Base-by-base conservation (phyloP, 768 basidiomycete genomes). In the Lenzites betulinus region DNA sequence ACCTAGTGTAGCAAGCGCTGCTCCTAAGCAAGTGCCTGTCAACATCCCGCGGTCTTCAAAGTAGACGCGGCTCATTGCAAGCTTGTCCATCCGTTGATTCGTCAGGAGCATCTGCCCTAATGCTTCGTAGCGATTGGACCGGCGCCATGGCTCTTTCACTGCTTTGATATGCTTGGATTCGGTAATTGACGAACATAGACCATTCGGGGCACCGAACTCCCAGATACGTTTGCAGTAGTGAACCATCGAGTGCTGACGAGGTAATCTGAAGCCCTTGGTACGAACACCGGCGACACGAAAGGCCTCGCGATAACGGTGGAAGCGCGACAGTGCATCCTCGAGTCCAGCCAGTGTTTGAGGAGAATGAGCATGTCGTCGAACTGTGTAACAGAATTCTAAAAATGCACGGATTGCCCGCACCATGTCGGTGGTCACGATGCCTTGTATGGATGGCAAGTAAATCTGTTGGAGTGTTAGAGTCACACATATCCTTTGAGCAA, bases 181-280 rank as follows among this genome's bases (percentile, higher is more conserved):
- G 2, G 67, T 70, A 44, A 70, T 68, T 20, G 67, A 70, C 0
- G 69, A 65, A 26, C 69, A 70, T 5, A 70, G 59, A 11, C 67
- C 67, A 50, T 68, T 67, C 0, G 66, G 69, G 1, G 69, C 54
- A 9, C 67, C 69, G 36, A 70, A 70, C 7, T 20, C 15, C 18
- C 39, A 22, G 35, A 70, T 67, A 18, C 39, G 39, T 1, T 30
- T 11, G 1, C 7, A 20, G 41, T 70, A 70, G 49, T 39, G 38
- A 13, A 3, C 18, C 3, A 13, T 3, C 7, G 38, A 39, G 38
- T 39, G 38, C 18, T 39, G 38, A 3, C 38, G 38, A 13, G 38
- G 38, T 3, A 39, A 13, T 7, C 7, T 7, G 38, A 39, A 39
- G 38, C 35, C 35, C 7, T 36, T 13, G 7, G 38, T 5, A 3